phyloP scores from a whole-genome alignment of 495 filamentous ascomycete genomes.

The Aspergillus bertholletiae region DNA sequence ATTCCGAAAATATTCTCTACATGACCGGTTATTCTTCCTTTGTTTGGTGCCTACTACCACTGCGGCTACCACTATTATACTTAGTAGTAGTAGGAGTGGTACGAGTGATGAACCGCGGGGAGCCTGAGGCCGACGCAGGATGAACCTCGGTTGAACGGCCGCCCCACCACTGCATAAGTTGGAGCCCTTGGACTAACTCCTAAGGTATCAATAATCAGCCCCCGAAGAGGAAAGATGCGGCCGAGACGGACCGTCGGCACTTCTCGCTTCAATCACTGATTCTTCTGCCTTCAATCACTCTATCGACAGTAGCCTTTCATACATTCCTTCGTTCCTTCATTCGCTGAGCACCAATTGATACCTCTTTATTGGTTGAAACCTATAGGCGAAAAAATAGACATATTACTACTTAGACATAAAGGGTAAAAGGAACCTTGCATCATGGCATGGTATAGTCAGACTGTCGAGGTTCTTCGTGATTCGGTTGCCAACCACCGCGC shows the following conservation, averaged over 20 bases:
- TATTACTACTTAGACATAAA: constrained; percentile 4
- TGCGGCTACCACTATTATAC: no score
- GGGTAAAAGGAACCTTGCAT: background rate
- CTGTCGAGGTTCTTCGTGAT: constrained; percentile 36
- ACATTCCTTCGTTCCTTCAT: background rate
- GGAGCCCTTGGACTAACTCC: no score
- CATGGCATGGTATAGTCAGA: constrained; percentile 39
- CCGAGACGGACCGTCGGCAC: background rate
- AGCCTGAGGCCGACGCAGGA: background rate
- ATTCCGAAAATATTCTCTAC: no score
- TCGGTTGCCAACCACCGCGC: constrained; percentile 34
- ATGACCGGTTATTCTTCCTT: no score
- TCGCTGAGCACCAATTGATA: no score
- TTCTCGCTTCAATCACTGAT: no score
- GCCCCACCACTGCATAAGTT: background rate
- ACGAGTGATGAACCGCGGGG: no score
- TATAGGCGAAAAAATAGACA: no score
- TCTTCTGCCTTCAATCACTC: background rate
- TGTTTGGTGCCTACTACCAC: no score
- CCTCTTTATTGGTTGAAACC: no score
- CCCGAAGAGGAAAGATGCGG: background rate
- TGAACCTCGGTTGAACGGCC: background rate
- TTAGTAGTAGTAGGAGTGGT: no score
- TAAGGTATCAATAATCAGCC: background rate
- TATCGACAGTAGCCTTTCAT: background rate